A percentile compares a stretch with the other conserved stretches of the same genome.
phyloP scores from a whole-genome alignment of 305 asterid genomes.

The Nicotiana rustica region DNA sequence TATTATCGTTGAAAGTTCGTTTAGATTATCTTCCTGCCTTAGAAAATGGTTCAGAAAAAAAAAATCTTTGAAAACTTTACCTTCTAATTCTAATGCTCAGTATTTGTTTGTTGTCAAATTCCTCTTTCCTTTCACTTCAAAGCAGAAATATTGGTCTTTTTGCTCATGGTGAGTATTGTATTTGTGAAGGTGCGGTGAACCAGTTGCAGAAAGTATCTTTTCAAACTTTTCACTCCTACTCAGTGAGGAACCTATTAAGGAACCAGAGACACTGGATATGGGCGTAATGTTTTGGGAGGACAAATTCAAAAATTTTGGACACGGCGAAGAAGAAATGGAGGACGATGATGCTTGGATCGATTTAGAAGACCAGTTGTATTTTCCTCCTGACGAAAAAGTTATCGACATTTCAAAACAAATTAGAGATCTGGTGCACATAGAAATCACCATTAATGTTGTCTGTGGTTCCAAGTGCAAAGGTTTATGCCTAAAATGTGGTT shows the following conservation, averaged over 20 bases:
- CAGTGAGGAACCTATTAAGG: constrained; percentile 74
- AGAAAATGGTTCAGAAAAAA: not conserved
- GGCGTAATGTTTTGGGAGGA: constrained; percentile 65
- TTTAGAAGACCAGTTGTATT: constrained; percentile 77
- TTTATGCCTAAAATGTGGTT: constrained; percentile 75
- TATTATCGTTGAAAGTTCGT: not conserved
- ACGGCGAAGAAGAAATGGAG: constrained; percentile 40
- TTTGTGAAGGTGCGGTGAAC: constrained; percentile 80
- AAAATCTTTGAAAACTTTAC: constrained; percentile 19
- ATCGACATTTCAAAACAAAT: constrained; percentile 90
- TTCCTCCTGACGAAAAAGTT: constrained; percentile 63
- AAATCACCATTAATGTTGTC: constrained; percentile 70
- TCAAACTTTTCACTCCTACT: constrained; percentile 73
- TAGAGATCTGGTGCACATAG: constrained; percentile 86
- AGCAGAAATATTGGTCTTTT: not conserved
- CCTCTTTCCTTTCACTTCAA: not conserved
- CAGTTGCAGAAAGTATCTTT: constrained; percentile 79
- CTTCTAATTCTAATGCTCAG: not conserved
- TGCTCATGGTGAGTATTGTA: constrained; percentile 19
- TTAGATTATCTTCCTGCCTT: constrained; percentile 13
- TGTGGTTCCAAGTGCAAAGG: constrained; percentile 85
- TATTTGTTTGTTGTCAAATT: constrained; percentile 25
- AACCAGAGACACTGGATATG: constrained; percentile 71
- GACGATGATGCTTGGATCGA: constrained; percentile 62
- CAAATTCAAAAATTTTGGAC: constrained; percentile 41